Conservation (phyloP, 2,329 filamentous ascomycete genomes). For the Grosmannia serpens region DNA sequence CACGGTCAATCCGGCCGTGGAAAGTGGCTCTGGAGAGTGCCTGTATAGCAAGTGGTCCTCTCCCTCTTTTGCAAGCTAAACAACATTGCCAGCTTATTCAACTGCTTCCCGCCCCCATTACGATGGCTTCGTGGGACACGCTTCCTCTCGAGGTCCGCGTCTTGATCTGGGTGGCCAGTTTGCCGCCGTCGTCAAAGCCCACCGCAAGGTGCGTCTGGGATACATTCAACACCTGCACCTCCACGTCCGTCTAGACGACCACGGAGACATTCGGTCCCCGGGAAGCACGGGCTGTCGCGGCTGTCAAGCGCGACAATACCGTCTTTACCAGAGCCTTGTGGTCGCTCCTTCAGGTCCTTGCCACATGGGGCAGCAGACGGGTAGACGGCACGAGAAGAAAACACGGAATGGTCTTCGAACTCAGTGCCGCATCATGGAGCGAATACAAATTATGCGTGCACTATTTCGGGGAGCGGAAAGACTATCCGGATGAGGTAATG, state of each 20-base stretch:
- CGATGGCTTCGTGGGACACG: neutral
- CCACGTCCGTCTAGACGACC: neutral
- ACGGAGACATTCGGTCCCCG: too few species aligned
- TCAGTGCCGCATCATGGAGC: neutral
- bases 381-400: neutral
- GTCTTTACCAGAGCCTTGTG: neutral
- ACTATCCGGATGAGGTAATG: neutral
- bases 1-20: too few species aligned
- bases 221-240: neutral
- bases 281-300: too few species aligned
- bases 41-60: too few species aligned
- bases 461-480: neutral
- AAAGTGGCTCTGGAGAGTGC: too few species aligned
- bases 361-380: neutral
- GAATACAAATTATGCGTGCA: neutral
- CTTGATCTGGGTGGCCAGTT: neutral
- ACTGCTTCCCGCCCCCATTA: too few species aligned
- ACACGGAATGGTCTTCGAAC: neutral
- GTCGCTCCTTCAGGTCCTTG: neutral
- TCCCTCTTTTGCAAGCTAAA: too few species aligned
- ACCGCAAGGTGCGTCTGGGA: neutral
- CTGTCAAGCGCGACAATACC: neutral
- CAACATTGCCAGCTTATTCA: too few species aligned
- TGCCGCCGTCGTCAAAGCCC: neutral
- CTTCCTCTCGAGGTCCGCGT: neutral